Base-by-base conservation (phyloP, 805 yeast genomes). In the Phaffomyces thermotolerans region DNA sequence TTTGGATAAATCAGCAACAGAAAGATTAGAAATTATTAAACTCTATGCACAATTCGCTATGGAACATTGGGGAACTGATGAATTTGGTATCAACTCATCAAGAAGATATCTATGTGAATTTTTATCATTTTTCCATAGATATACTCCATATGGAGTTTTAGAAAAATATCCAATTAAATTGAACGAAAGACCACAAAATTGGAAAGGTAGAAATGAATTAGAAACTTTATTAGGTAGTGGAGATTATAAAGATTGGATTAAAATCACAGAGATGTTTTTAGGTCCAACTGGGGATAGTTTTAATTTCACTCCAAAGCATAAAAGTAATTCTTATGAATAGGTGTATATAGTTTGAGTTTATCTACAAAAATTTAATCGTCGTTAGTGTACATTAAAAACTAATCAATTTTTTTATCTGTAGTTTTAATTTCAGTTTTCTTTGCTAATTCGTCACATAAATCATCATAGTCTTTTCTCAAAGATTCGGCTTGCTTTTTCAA, bases 1-100 rank as follows among this genome's bases (percentile, higher is more conserved):
- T 62, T 65, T 93, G 49, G 99, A 93, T 63, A 93, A 91, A 67
- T 71, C 87, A 2, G 81, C 96, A n/a, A 70, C 82, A 18, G 97
- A 93, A 65, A 77, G 99, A 63, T 74, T 93, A 44, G 95, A 81
- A 32, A 76, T 83, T 36, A 63, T 91, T 55, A 69, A 71, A 50
- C 74, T 72, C 41, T 93, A 80, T 60, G 79, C 95, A 4, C 67
- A 80, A 43, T 85, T 69, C 60, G 97, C 99, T 0, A 71, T 93
- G 52, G 88, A 88, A 53, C 98, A 93, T 64, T 93, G 99, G 98
- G 99, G 99, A 6, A 75, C 95, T 0, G 99, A 93, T 59, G 96
- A 87, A 55, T 91, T 82, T 62, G 99, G 99, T 34, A 76, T 93
- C 44, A 83, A 86, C 46, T 78, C 78, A 51, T 81, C 95, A 13